Evolutionary conservation across 1,284 basidiomycete species (phyloP), one percentile per base, ranked within the genome.

Genomic region (Exobasidium cylindrosporum): DNA sequence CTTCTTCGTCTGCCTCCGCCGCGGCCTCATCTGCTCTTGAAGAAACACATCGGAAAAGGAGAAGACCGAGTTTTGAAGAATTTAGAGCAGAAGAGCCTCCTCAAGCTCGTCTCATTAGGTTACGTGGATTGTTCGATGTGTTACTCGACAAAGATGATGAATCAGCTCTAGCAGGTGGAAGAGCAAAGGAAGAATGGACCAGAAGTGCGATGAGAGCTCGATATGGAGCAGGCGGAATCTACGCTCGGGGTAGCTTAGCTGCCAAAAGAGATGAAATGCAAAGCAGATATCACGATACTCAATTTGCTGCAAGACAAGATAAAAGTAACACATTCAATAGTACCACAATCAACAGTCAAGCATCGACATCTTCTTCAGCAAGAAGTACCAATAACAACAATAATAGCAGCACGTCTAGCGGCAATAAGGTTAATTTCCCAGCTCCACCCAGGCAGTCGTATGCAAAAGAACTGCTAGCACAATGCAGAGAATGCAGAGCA

Each of bases 121-220:
- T 79, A 21, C 68, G 77, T 10, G 76, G 77, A 28, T 69, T 79
- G 32, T 79, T 79, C 28, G 77, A 79, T 40, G 66, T 70, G 4
- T 60, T 79, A 17, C 62, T 79, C 14, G 76, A 79, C 43, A 68
- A 71, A 35, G 72, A 77, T 55, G 72, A 73, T 53, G 65, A 68
- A 28, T 65, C 68, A 46, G 76, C 77, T 17, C 58, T 79, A 40
- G 77, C 77, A 1, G 76, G 70, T 11, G 77, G 77, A 0, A 62
- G 77, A 32, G 77, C 77, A 1, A 72, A 74, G 47, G 74, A 78
- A 32, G 75, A 72, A 24, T 79, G 77, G 77, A 73, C 70, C 26
- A 69, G 68, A 50, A 70, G 68, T n/a, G 74, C 77, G 13, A 70
- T 72, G 35, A 63, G 76, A 10, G 77, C 77, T 21, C 60, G 76